These are phyloP conservation scores for Trebouxia gelatinosa DNA, from an alignment of 163 green algal species.

Conservation along the genomic window DNA sequence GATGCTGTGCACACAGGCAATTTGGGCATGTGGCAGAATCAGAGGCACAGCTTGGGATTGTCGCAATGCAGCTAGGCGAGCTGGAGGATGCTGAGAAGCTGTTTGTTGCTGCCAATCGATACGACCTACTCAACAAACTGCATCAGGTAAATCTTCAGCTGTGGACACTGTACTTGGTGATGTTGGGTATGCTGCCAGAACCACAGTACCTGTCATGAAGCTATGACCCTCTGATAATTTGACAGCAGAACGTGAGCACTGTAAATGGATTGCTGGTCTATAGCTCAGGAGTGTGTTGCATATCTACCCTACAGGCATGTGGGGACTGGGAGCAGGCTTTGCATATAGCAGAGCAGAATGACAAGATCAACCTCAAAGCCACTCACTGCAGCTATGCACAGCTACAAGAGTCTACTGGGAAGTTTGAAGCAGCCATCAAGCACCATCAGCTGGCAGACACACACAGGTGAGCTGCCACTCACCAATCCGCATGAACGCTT, in stretches of 20 bases:
- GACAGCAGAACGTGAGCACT: too few species aligned
- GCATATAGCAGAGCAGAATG: constrained; percentile 64
- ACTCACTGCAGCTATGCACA: constrained; percentile 65
- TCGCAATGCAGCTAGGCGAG: constrained; percentile 76
- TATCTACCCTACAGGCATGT: constrained; percentile 50
- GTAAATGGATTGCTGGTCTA: too few species aligned
- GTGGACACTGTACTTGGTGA: too few species aligned
- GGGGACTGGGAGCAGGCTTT: constrained; percentile 72
- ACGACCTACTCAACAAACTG: constrained; percentile 38
- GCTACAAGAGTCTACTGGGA: constrained; percentile 57
- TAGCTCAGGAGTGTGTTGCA: too few species aligned
- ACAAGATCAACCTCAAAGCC: constrained; percentile 71
- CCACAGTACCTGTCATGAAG: too few species aligned
- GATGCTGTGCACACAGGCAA: constrained; percentile 9
- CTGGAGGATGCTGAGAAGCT: constrained; percentile 68
- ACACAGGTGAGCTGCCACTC: constrained; percentile 25
- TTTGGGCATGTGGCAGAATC: constrained; percentile 36
- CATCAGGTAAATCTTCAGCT: constrained; percentile 30
- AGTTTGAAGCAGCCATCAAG: constrained; percentile 47
- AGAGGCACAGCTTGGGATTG: constrained; percentile 58
- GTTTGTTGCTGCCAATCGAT: constrained; percentile 53
- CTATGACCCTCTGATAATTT: too few species aligned
- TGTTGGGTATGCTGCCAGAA: too few species aligned
- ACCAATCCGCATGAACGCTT: too few species aligned
- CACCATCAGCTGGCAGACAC: constrained; percentile 50